These are phyloP conservation scores for Ophiostoma novo-ulmi DNA, from an alignment of 2,329 filamentous ascomycete genomes.

Conservation along the genomic window DNA sequence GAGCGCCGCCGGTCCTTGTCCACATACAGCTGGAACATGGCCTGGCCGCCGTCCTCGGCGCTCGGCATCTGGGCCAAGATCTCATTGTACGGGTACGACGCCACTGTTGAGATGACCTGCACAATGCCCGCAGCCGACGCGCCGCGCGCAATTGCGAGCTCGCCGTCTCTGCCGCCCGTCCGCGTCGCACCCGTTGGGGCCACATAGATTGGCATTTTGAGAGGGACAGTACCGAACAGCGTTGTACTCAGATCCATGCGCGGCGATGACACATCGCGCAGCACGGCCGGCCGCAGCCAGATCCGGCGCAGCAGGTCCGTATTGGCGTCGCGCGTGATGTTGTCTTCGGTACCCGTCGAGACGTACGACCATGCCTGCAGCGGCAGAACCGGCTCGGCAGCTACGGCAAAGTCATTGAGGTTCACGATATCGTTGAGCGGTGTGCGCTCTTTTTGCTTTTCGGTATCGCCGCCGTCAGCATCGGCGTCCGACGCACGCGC, in stretches of 20 bases:
- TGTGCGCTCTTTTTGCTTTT: conserved; percentile 11
- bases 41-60: conserved; percentile 37
- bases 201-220: conserved; percentile 44
- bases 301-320: conserved; percentile 45
- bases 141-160: conserved; percentile 46
- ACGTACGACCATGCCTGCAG: conserved; percentile 53
- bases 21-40: conserved; percentile 29
- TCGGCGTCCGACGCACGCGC: conserved; percentile 24
- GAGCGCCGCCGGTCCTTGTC: conserved; percentile 23
- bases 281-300: conserved; percentile 48
- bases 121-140: conserved; percentile 45
- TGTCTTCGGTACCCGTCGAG: conserved; percentile 49
- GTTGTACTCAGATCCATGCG: conserved; percentile 38
- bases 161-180: conserved; percentile 48
- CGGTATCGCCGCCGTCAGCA: conserved; percentile 12
- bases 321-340: conserved; percentile 47
- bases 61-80: conserved; percentile 26
- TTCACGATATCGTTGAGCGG: conserved; percentile 26
- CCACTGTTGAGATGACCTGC: conserved; percentile 37
- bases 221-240: conserved; percentile 39
- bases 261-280: conserved; percentile 42
- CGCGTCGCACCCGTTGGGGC: conserved; percentile 48
- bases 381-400: conserved; percentile 42
- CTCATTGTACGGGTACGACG: conserved; percentile 28
- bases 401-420: conserved; percentile 46